phyloP scores from a whole-genome alignment of 805 yeast species.

The Saccharomycopsis sp. region DNA sequence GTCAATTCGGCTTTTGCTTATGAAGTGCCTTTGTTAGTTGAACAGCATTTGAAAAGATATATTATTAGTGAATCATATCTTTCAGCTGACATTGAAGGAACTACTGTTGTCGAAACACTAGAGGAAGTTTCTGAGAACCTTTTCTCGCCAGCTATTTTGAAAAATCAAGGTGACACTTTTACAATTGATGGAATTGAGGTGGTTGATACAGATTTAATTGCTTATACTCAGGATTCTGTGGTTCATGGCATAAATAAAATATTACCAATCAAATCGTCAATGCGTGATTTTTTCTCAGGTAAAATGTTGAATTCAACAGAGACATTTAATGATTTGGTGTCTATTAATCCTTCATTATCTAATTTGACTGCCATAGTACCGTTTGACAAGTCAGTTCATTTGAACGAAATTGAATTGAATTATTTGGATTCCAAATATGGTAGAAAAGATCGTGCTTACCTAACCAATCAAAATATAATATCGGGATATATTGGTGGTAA shows the following conservation, averaged over 20 bases:
- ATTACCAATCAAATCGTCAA: slow-evolving; percentile 31
- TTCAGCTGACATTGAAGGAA: slow-evolving; percentile 27
- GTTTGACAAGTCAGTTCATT: slow-evolving; percentile 32
- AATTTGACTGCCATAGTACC: slow-evolving; percentile 44
- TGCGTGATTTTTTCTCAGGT: slow-evolving; percentile 29
- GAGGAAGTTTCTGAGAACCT: slow-evolving; percentile 13
- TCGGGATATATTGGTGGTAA: slow-evolving; percentile 42
- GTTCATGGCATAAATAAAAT: slow-evolving; percentile 56
- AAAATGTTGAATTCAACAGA: not conserved
- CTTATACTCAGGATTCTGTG: slow-evolving; percentile 56
- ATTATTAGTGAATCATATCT: slow-evolving; percentile 30
- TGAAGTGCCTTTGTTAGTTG: slow-evolving; percentile 23
- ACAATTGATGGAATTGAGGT: slow-evolving; percentile 40
- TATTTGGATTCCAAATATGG: slow-evolving; percentile 35
- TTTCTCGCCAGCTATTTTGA: slow-evolving; percentile 29
- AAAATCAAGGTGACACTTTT: slow-evolving; percentile 24
- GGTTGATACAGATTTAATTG: slow-evolving; percentile 49
- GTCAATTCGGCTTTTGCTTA: slow-evolving; percentile 64
- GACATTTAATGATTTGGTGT: not conserved
- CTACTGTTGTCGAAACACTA: slow-evolving; percentile 26
- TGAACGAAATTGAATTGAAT: slow-evolving; percentile 37
- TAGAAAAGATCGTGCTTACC: slow-evolving; percentile 24
- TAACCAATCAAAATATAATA: slow-evolving; percentile 32
- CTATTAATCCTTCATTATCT: slow-evolving; percentile 22
- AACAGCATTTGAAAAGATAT: slow-evolving; percentile 29